Evolutionary conservation across 495 filamentous ascomycete genomes (phyloP).

Genomic region (Hypomontagnella monticulosa): DNA sequence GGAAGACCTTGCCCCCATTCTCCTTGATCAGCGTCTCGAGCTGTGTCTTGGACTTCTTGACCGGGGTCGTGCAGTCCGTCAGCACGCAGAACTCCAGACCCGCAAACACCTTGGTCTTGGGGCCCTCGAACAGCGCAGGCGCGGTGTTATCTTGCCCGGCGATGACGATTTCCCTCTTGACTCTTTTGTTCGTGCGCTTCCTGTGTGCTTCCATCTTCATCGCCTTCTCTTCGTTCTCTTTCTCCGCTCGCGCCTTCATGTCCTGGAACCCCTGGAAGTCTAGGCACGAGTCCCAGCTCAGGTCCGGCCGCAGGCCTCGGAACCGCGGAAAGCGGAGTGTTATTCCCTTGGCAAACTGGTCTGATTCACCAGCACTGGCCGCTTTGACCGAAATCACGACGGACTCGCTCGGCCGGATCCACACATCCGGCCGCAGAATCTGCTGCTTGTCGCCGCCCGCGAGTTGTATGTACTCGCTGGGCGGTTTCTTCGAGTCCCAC

Average conservation of each 20-base stretch:
- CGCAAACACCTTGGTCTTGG: conserved; percentile 66
- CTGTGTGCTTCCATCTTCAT: conserved; percentile 84
- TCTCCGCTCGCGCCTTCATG: conserved; percentile 75
- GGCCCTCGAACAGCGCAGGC: conserved; percentile 60
- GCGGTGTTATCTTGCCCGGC: conserved; percentile 69
- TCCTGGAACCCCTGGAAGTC: conserved; percentile 79
- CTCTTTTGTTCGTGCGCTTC: conserved; percentile 68
- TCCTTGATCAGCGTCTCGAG: conserved; percentile 88
- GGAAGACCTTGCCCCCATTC: conserved; percentile 85
- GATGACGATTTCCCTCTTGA: conserved; percentile 75
- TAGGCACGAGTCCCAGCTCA: conserved; percentile 82
- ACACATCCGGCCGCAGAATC: conserved; percentile 85
- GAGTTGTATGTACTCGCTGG: conserved; percentile 81
- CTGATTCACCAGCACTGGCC: conserved; percentile 76
- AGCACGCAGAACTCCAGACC: conserved; percentile 79
- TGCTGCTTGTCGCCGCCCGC: conserved; percentile 76
- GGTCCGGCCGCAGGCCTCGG: conserved; percentile 81
- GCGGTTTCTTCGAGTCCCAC: conserved; percentile 84
- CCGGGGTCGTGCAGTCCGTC: conserved; percentile 52
- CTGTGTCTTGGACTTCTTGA: conserved; percentile 78
- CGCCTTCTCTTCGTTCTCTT: conserved; percentile 72
- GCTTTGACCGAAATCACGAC: conserved; percentile 91
- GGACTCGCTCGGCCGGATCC: conserved; percentile 91
- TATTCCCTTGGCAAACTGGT: conserved; percentile 77
- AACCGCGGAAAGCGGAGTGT: conserved; percentile 95